Base-by-base conservation (phyloP, 805 yeast species). In the Yarrowia divulgata region DNA sequence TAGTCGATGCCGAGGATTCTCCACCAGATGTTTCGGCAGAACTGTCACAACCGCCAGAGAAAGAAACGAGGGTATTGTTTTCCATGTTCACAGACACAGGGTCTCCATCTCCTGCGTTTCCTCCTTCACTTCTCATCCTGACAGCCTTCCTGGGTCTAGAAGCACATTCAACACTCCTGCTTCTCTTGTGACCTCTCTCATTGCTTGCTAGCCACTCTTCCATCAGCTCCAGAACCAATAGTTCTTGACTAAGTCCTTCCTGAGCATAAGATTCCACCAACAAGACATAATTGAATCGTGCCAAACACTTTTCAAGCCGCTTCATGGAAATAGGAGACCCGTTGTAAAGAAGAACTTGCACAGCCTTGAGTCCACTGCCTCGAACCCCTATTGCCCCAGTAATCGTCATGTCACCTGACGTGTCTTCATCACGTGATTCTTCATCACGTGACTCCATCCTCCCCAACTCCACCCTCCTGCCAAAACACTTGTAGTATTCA, bases 401-500 rank as follows among this genome's bases (percentile, higher is more conserved):
- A 3, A 52, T 14, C 13, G 12, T 13, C 13, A 35, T 18, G 1
- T 54, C 60, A 13, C n/a, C 34, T 7, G 43, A 16, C 8, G 8
- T 4, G 19, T 42, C 45, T 42, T 29, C 8, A 14, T 34, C 55
- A 34, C 37, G 19, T 29, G 52, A 48, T 19, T 23, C 29, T 4
- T 23, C 4, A 23, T 4, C 29, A 23, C 29, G 29, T 23, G 29
- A 23, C 29, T 23, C 29, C 29, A 23, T 2, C 29, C 54, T 48
- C 12, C n/a, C 40, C 42, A 60, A 3, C 42, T 60, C 52, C 3
- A 60, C 66, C 14, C 52, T 12, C 18, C 52, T 5, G 1, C 34
- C 40, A 34, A 60, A 43, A 45, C 52, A 32, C 50, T 45, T 34
- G 40, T 60, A 60, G 13, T 43, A 60, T 42, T 60, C 66, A 8